Base-by-base conservation (phyloP, 2,329 filamentous ascomycete genomes). In the Penicillium sp. region DNA sequence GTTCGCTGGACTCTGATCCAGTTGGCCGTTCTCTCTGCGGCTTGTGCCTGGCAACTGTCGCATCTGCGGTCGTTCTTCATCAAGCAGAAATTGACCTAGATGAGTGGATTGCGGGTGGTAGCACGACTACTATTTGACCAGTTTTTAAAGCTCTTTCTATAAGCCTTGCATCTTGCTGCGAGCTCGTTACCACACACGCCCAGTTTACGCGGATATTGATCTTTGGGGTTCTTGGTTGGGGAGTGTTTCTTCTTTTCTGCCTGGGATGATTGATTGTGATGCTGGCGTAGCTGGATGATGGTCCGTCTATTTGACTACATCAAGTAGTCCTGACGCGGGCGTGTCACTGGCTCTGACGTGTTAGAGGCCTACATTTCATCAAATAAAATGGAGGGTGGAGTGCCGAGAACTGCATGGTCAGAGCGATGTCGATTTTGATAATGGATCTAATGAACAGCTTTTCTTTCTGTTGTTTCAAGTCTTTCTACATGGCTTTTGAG, bases 21-120 rank as follows among this genome's bases (percentile, higher is more conserved):
- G 79, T 82, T 98, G 61, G 84, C 88, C 54, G 87, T 98, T 39
- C 83, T 99, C 55, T 91, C 88, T 57, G 83, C 89, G 57, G 96
- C 95, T 37, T 99, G 95, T 80, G 91, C 92, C 62, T 99, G 95
- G 95, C 95, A 99, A 79, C 83, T 99, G 49, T 96, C 92, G 55
- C 94, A 99, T 79, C 85, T 99, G 70, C 86, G 95, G 69, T 90
- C 91, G 49, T 99, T 99, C 86, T 99, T 99, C 83, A 99, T 99
- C 83, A 99, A 99, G 86, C 94, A 98, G 83, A 99, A 99, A 85
- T 88, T 99, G 76, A 98, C 95, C 61, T 99, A 86, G 10, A 37
- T 15, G 43, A 79, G 69, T 14, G 22, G 11, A 15, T 37, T n/a
- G 2, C 35, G 34, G 50, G 42, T 31, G 49, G 55, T 37, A 34